Conservation (phyloP, 2,329 filamentous ascomycete species). For the Aulographum hederae region DNA sequence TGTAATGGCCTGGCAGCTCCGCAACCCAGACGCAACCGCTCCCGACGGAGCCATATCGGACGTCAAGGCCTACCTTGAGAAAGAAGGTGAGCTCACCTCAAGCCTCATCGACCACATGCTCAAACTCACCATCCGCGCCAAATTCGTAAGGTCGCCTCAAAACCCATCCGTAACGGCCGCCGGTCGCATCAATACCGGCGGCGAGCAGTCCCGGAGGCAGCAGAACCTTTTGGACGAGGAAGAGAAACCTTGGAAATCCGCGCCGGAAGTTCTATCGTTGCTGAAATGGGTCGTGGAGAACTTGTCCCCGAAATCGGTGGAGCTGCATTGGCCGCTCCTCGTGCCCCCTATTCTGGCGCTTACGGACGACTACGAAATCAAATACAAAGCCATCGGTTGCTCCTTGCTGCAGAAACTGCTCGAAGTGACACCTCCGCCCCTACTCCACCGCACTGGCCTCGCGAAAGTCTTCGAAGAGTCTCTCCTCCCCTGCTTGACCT, state of each 20-base stretch:
- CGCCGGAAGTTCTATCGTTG: conserved; percentile 33
- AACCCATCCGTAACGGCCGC: too few species aligned
- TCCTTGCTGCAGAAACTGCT: conserved; percentile 37
- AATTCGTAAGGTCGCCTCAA: too few species aligned
- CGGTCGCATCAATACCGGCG: too few species aligned
- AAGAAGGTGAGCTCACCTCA: conserved; percentile 29
- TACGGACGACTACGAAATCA: conserved; percentile 40
- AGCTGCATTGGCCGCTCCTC: conserved; percentile 46
- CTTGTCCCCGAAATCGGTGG: conserved; percentile 31
- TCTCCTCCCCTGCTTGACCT: conserved; percentile 53
- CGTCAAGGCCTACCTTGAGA: conserved; percentile 16
- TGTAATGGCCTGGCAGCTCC: conserved; percentile 75
- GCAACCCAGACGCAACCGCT: conserved; percentile 51
- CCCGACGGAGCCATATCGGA: conserved; percentile 26
- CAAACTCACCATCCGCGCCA: conserved; percentile 43
- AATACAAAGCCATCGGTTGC: conserved; percentile 38
- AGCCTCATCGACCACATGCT: conserved; percentile 37
- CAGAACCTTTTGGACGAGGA: too few species aligned
- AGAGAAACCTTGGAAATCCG: conserved; percentile 45
- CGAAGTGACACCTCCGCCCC: conserved; percentile 28
- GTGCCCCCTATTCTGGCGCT: conserved; percentile 53
- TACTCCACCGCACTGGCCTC: conserved; percentile 46
- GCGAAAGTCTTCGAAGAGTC: conserved; percentile 50
- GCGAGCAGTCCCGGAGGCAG: too few species aligned
- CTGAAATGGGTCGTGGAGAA: conserved; percentile 41